Base-by-base conservation (phyloP, 2,329 filamentous ascomycete genomes). In the Cercospora sojina region DNA sequence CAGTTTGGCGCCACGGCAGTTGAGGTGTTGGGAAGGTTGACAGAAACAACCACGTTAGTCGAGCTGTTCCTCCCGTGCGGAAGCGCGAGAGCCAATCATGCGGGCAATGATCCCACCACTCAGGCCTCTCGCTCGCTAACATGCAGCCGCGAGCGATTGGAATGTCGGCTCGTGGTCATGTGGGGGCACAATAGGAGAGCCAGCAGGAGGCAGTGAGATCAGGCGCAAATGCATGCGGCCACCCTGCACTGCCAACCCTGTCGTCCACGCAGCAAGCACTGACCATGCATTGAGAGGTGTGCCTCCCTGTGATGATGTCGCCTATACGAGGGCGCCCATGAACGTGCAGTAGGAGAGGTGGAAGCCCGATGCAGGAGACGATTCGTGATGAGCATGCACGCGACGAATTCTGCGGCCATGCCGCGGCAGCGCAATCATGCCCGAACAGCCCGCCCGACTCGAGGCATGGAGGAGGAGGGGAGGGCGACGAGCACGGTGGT, bases 321-420 rank as follows among this genome's bases (percentile, higher is more conserved):
- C 43, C n/a, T 25, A 55, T 55, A 62, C 47, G 59, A 62, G 59
- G 43, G 31, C 16, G 47, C 47, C 59, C 59, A 62, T 62, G 49
- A 29, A 38, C 43, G 25, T 55, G 59, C 59, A 62, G 43, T 9
- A 29, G 25, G 20, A 32, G 51, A 55, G 25, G 41, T 10, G 59
- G 25, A 51, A 18, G n/a, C n/a, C n/a, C 13, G 38, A 29, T 20
- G 41, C 23, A 41, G 47, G 43, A 32, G 47, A 18, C 31, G 43
- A 18, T 27, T 29, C 20, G 41, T 51, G 59, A 61, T 49, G 25
- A 25, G 20, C 20, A 59, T n/a, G 57, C 47, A 23, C 35, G 12
- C 57, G 41, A 47, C 35, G 12, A 51, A 27, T 41, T 59, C 18
- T 20, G 38, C 59, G 16, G 20, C 18, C 59, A 29, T 47, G 20